phyloP scores from a whole-genome alignment of 768 basidiomycete species.

The Boletus pseudo-olivaceus region DNA sequence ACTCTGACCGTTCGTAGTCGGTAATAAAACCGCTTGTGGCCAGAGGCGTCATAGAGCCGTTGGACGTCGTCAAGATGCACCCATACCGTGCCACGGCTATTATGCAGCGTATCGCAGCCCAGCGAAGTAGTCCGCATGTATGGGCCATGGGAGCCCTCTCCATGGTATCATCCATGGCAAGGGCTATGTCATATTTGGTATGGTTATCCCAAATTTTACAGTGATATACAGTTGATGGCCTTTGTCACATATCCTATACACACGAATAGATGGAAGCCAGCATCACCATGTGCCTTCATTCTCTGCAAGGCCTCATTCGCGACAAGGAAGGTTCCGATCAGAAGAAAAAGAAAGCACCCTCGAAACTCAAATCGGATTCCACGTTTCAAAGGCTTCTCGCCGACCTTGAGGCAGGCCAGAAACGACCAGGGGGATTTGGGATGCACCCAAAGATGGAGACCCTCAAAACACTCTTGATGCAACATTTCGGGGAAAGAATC shows the following conservation, averaged over 20 bases:
- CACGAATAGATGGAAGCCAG: slow-evolving; percentile 73
- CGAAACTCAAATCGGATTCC: slow-evolving; percentile 48
- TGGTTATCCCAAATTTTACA: slow-evolving; percentile 19
- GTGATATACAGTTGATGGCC: background rate
- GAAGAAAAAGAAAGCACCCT: slow-evolving; percentile 37
- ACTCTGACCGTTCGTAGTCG: slow-evolving; percentile 22
- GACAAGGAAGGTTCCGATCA: slow-evolving; percentile 31
- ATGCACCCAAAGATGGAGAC: slow-evolving; percentile 93
- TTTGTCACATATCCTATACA: background rate
- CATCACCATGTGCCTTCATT: slow-evolving; percentile 70
- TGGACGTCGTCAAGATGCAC: slow-evolving; percentile 64
- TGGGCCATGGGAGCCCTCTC: slow-evolving; percentile 54
- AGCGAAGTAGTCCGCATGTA: slow-evolving; percentile 33
- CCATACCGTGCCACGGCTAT: slow-evolving; percentile 54
- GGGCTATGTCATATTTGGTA: slow-evolving; percentile 88
- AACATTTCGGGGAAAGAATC: slow-evolving; percentile 58
- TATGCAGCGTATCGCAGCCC: slow-evolving; percentile 35
- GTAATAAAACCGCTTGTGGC: slow-evolving; percentile 35
- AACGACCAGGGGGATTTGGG: slow-evolving; percentile 44
- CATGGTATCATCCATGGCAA: slow-evolving; percentile 58
- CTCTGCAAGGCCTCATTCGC: slow-evolving; percentile 50
- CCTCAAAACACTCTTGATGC: slow-evolving; percentile 66
- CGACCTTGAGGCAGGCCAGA: slow-evolving; percentile 61
- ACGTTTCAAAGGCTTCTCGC: slow-evolving; percentile 62
- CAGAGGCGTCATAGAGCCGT: slow-evolving; percentile 43